Evolutionary conservation across 345 rosid species (phyloP).

Genomic region (Lepidium sativum): DNA sequence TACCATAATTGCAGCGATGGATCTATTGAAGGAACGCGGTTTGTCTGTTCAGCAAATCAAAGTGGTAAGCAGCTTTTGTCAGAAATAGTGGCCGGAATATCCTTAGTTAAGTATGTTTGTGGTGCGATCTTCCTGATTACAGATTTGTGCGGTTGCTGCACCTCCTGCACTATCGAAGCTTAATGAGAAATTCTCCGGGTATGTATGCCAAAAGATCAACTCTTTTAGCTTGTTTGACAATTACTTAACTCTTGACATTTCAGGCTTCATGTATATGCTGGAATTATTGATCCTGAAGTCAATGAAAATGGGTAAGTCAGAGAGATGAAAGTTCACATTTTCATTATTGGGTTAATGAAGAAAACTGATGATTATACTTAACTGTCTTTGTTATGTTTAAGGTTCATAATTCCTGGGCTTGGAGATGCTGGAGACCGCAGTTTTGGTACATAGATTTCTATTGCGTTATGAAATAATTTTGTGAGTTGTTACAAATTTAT

Average conservation of each 20-base stretch:
- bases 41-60: slow-evolving; percentile 67
- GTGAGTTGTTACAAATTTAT: background rate
- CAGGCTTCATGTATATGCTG: slow-evolving; percentile 94
- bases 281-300: slow-evolving; percentile 77
- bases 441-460: slow-evolving; percentile 49
- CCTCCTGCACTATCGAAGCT: slow-evolving; percentile 94
- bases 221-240: background rate
- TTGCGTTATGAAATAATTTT: background rate
- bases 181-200: slow-evolving; percentile 92
- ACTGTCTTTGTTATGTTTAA: background rate
- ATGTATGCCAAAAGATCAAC: slow-evolving; percentile 12
- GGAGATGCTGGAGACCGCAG: slow-evolving; percentile 98
- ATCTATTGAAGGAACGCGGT: slow-evolving; percentile 63
- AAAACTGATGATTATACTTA: background rate
- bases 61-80: slow-evolving; percentile 51
- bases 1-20: slow-evolving; percentile 69
- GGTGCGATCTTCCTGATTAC: slow-evolving; percentile 11
- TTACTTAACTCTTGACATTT: background rate
- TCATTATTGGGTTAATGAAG: background rate
- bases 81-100: background rate
- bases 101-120: background rate
- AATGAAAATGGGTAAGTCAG: slow-evolving; percentile 69
- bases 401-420: slow-evolving; percentile 92
- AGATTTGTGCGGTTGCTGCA: slow-evolving; percentile 90
- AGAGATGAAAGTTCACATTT: background rate